Percentiles rank a stretch among this genome's conserved stretches.
Evolutionary conservation across 176 grass and related monocot species (phyloP).

Genomic region (Pharus latifolius): DNA sequence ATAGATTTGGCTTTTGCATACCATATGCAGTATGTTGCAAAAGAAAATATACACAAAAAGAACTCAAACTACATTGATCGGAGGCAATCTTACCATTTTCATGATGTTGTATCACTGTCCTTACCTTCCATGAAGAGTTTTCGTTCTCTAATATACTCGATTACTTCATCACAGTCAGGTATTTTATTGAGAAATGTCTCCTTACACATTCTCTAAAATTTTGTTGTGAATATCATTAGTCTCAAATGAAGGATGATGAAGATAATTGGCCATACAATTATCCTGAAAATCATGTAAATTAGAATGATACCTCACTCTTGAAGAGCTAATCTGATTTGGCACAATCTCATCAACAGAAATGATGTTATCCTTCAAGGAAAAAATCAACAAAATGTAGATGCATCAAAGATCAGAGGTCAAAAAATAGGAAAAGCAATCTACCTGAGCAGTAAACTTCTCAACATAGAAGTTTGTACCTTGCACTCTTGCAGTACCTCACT

Average conservation of each 20-base stretch:
- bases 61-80: neutral
- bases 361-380: constrained; percentile 68
- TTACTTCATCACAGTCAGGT: constrained; percentile 74
- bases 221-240: neutral
- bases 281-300: neutral
- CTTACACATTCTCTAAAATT: constrained; percentile 49
- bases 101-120: neutral
- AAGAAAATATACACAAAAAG: neutral
- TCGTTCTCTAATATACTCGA: constrained; percentile 62
- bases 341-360: constrained; percentile 72
- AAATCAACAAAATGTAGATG: neutral
- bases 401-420: neutral
- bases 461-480: constrained; percentile 30
- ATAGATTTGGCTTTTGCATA: neutral
- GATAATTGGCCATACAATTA: neutral
- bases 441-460: neutral
- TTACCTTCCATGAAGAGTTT: constrained; percentile 30
- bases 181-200: constrained; percentile 52
- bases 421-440: neutral
- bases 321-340: constrained; percentile 89
- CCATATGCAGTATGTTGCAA: too few species aligned
- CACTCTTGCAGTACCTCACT: constrained; percentile 45
- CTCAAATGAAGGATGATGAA: neutral
- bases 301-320: constrained; percentile 66
- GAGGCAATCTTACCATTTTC: neutral